Conservation (phyloP, 345 rosid species). For the Brassica cretica region DNA sequence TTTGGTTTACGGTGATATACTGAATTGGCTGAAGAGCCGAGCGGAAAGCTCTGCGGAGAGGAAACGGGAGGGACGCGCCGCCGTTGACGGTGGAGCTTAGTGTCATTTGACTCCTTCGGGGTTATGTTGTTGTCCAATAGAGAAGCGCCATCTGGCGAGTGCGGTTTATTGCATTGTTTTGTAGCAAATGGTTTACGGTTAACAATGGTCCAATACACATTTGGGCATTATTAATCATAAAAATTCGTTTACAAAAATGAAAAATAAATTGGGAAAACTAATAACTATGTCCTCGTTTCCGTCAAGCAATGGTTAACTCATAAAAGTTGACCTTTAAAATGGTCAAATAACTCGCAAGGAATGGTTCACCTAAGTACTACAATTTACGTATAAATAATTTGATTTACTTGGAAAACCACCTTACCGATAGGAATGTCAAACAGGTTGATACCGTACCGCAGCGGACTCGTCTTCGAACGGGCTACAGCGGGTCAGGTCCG, state of each 20-base stretch:
- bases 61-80: slow-evolving; percentile 33
- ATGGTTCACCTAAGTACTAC: not conserved
- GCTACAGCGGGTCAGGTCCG: no score
- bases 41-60: slow-evolving; percentile 20
- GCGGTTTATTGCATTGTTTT: slow-evolving; percentile 6
- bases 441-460: no score
- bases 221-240: slow-evolving; percentile 7
- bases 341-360: not conserved
- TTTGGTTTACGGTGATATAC: slow-evolving; percentile 34
- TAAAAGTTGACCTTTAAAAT: not conserved
- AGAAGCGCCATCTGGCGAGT: slow-evolving; percentile 20
- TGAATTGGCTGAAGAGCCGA: slow-evolving; percentile 31
- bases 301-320: not conserved
- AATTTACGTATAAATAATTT: not conserved
- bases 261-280: not conserved
- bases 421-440: no score
- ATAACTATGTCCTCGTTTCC: not conserved
- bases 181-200: slow-evolving; percentile 15
- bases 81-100: slow-evolving; percentile 21
- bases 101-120: not conserved
- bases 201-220: not conserved
- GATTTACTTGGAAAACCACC: not conserved
- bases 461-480: no score
- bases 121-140: slow-evolving; percentile 14
- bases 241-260: not conserved